These are phyloP conservation scores for Taiozyma sp. DNA, from an alignment of 1,139 yeast species.

Conservation along the genomic window DNA sequence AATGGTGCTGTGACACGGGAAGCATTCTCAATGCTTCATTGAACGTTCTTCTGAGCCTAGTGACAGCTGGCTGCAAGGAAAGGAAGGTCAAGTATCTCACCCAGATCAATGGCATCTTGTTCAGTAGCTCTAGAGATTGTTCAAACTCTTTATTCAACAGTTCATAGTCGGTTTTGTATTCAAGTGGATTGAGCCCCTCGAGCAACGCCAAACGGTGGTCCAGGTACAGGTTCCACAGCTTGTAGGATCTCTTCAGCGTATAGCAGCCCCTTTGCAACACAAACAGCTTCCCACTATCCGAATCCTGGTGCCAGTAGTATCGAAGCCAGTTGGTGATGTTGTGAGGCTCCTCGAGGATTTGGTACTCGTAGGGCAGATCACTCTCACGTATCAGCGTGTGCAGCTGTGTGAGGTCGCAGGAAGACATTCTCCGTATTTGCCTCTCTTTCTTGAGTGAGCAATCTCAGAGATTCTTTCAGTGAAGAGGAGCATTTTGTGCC, in stretches of 20 bases:
- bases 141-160: slow-evolving; percentile 41
- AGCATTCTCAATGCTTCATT: slow-evolving; percentile 46
- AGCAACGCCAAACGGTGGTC: slow-evolving; percentile 33
- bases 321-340: slow-evolving; percentile 47
- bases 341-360: slow-evolving; percentile 38
- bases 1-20: slow-evolving; percentile 47
- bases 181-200: slow-evolving; percentile 27
- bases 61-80: slow-evolving; percentile 32
- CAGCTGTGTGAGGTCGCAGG: background rate
- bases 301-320: slow-evolving; percentile 39
- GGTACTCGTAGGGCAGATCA: slow-evolving; percentile 43
- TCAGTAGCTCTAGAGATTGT: slow-evolving; percentile 38
- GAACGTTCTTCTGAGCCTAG: slow-evolving; percentile 42
- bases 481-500: background rate
- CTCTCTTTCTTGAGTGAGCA: too few relatives aligned
- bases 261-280: slow-evolving; percentile 50
- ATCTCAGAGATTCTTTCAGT: too few relatives aligned
- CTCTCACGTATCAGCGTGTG: slow-evolving; percentile 20
- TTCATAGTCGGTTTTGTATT: slow-evolving; percentile 28
- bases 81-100: slow-evolving; percentile 44
- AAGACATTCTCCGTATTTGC: background rate
- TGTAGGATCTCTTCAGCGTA: slow-evolving; percentile 42
- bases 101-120: slow-evolving; percentile 53
- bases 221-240: slow-evolving; percentile 53
- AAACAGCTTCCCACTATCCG: slow-evolving; percentile 33